Evolutionary conservation across 495 filamentous ascomycete species (phyloP).

Genomic region (Aspergillus baeticus): DNA sequence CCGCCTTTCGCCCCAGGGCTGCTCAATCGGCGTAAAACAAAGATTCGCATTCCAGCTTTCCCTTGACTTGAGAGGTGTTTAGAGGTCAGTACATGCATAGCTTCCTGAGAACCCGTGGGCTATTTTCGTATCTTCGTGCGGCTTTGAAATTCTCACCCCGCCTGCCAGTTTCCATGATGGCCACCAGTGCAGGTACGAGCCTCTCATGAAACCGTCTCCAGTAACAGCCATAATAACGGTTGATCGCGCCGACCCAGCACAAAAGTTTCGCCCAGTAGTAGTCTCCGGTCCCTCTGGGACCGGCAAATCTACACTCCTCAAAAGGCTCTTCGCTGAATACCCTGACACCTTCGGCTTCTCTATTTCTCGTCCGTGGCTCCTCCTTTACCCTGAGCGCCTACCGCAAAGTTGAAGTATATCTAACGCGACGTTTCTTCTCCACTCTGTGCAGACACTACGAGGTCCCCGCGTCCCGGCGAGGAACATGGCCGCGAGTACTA

Average conservation of each 20-base stretch:
- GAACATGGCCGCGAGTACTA: slow-evolving; percentile 77
- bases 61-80: neutral
- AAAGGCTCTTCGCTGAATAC: slow-evolving; percentile 64
- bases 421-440: neutral
- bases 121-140: slow-evolving; percentile 5
- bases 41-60: neutral
- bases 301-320: slow-evolving; percentile 86
- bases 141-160: neutral
- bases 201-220: neutral
- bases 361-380: slow-evolving; percentile 55
- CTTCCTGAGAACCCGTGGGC: slow-evolving; percentile 13
- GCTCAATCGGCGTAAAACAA: slow-evolving; percentile 1
- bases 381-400: neutral
- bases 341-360: slow-evolving; percentile 79
- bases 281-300: slow-evolving; percentile 84
- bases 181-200: slow-evolving; percentile 29
- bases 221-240: neutral
- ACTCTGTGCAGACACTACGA: slow-evolving; percentile 65
- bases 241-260: slow-evolving; percentile 19
- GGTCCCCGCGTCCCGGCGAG: slow-evolving; percentile 74
- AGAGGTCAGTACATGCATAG: slow-evolving; percentile 23
- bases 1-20: slow-evolving; percentile 19
- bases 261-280: slow-evolving; percentile 66
- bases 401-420: neutral
- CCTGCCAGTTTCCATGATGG: slow-evolving; percentile 23